phyloP scores from a whole-genome alignment of 257 asterid species.

The Coffea canephora region DNA sequence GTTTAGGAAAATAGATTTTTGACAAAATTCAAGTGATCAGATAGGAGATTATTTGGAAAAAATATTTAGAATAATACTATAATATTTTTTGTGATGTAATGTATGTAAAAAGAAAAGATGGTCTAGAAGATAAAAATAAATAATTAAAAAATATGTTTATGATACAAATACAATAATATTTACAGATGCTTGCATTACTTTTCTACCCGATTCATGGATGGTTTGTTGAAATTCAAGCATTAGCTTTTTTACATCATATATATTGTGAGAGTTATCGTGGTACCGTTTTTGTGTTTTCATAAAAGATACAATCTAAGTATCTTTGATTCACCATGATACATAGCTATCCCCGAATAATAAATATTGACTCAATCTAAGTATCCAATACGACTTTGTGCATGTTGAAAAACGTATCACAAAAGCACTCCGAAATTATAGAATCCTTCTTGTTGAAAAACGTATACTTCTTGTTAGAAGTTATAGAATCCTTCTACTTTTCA shows the following conservation, averaged over 20 bases:
- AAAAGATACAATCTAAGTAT: background rate
- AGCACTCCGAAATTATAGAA: background rate
- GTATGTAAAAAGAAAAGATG: no score
- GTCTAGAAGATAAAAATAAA: no score
- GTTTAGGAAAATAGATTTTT: no score
- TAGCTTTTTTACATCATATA: background rate
- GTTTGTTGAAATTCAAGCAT: background rate
- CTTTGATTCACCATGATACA: background rate
- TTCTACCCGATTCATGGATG: background rate
- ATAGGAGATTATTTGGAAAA: no score
- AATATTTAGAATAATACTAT: no score
- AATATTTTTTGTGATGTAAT: no score
- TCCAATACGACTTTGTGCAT: no score
- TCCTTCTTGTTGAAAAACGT: background rate
- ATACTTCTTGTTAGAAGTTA: background rate
- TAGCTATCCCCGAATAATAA: background rate
- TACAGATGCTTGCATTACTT: no score
- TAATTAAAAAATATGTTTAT: no score
- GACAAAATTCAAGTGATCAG: no score
- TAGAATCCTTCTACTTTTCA: background rate
- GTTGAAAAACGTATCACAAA: background rate
- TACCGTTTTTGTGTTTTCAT: background rate
- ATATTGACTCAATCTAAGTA: background rate
- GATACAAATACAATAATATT: no score
- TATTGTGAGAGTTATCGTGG: background rate